Evolutionary conservation across 1,139 yeast genomes (phyloP), one percentile per base, ranked within the genome.

Genomic region (Saccharomyces hybrid): DNA sequence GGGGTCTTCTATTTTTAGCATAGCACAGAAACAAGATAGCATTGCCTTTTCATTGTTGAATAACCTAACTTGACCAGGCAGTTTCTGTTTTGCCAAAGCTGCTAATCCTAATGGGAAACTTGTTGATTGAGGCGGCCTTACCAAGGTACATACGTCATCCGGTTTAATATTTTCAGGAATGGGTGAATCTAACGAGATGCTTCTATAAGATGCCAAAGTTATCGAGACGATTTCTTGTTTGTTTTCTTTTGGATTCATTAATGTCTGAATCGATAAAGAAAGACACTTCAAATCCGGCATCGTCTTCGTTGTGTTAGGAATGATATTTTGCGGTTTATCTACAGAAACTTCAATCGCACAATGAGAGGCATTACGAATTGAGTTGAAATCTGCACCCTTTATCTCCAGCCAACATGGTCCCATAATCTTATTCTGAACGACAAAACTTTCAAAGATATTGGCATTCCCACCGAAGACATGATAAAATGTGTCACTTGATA

Each of bases 401-500:
- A 95, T 76, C 53, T 86, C 86, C 52, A 93, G 74, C 99, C 99
- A 93, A 68, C 99, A 90, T 1, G 99, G 99, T 5, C 99, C 99
- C 97, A 90, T 90, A 47, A 93, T 78, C 60, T 86, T 84, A 62
- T 88, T 79, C 68, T 86, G 88, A 31, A 90, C 68, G 9, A 89
- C 96, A 72, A 93, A 89, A 13, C 89, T 79, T 72, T 93, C 99
- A 70, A 93, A 90, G 44, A 88, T 76, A 55, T 79, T 78, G 2
- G 95, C 73, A 56, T 78, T 81, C 3, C 89, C 77, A 49, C 99
- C 99, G 73, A 91, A 90, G 3, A 89, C 88, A 57, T 81, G 86
- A 25, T 78, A 74, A 67, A 88, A 91, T 0, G 96, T 87, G 53
- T 81, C 83, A 56, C 97, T 96, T 58, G 80, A 81, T 38, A 85